Conservation (phyloP, 2,329 filamentous ascomycete genomes). For the Hypoxylon sp. region DNA sequence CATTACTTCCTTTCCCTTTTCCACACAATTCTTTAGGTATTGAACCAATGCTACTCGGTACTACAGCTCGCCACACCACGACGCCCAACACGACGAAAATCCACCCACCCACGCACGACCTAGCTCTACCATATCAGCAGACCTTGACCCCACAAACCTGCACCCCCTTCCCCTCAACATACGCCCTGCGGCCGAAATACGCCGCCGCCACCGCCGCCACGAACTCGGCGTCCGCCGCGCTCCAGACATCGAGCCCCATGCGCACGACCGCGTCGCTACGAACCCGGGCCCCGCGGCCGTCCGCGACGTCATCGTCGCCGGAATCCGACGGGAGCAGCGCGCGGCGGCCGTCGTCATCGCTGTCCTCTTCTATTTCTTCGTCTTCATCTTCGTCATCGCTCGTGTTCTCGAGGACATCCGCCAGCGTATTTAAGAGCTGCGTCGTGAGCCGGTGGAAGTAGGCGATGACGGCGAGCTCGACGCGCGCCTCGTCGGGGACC, state of each 20-base stretch:
- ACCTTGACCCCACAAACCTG: slow-evolving; percentile 80
- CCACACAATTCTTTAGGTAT: no score
- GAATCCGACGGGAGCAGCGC: slow-evolving; percentile 23
- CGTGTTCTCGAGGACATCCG: slow-evolving; percentile 66
- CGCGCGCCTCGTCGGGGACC: slow-evolving; percentile 58
- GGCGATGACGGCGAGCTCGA: slow-evolving; percentile 79
- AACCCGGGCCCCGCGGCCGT: slow-evolving; percentile 63
- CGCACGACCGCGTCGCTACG: slow-evolving; percentile 72
- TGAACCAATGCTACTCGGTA: no score
- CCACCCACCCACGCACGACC: no score
- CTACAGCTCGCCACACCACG: neutral
- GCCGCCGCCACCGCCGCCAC: slow-evolving; percentile 69
- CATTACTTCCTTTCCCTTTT: neutral
- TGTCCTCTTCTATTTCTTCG: slow-evolving; percentile 55
- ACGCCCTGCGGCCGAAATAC: slow-evolving; percentile 74
- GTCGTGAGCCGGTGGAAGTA: slow-evolving; percentile 84
- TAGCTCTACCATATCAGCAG: slow-evolving; percentile 62
- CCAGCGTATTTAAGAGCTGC: slow-evolving; percentile 71
- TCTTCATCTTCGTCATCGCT: slow-evolving; percentile 55
- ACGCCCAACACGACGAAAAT: neutral
- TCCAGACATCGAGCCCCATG: slow-evolving; percentile 86
- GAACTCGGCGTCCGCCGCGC: slow-evolving; percentile 75
- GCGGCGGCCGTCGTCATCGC: slow-evolving; percentile 48
- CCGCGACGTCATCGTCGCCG: slow-evolving; percentile 50
- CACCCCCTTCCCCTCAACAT: slow-evolving; percentile 75